These are phyloP conservation scores for Neofusicoccum laricinum DNA, from an alignment of 2,329 filamentous ascomycete genomes.

Conservation along the genomic window DNA sequence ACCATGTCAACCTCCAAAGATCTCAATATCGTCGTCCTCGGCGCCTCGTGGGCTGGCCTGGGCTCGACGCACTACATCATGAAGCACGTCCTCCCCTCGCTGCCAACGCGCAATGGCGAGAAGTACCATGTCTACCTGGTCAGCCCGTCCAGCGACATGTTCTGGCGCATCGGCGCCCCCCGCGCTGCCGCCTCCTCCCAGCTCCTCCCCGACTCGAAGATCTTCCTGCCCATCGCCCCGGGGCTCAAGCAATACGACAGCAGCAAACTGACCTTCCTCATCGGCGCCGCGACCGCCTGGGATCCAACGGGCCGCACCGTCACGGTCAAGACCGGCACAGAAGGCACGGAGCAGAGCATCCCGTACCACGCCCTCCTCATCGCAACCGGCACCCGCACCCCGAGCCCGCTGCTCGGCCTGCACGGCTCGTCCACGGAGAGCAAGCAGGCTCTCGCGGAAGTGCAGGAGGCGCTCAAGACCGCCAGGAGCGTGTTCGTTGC, in stretches of 20 bases:
- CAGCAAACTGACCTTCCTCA: conserved; percentile 20
- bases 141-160: conserved; percentile 35
- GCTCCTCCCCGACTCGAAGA: conserved; percentile 27
- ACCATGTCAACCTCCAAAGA: conserved; percentile 3
- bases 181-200: conserved; percentile 30
- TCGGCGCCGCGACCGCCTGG: conserved; percentile 32
- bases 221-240: conserved; percentile 32
- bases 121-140: conserved; percentile 34
- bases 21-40: conserved; percentile 32
- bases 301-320: conserved; percentile 3
- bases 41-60: conserved; percentile 35
- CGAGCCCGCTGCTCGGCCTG: conserved; percentile 31
- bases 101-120: conserved; percentile 21
- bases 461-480: conserved; percentile 25
- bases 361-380: conserved; percentile 35
- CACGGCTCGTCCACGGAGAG: conserved; percentile 35
- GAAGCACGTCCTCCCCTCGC: conserved; percentile 26
- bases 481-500: conserved; percentile 32
- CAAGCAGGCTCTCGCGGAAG: conserved; percentile 26
- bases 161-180: conserved; percentile 38
- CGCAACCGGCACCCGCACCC: conserved; percentile 32
- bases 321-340: conserved; percentile 22
- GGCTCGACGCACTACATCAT: conserved; percentile 35
- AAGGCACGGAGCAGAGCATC: conserved; percentile 16
- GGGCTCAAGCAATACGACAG: conserved; percentile 30